Conservation (phyloP, 2,329 filamentous ascomycete genomes). For the Stemphylium beticola region DNA sequence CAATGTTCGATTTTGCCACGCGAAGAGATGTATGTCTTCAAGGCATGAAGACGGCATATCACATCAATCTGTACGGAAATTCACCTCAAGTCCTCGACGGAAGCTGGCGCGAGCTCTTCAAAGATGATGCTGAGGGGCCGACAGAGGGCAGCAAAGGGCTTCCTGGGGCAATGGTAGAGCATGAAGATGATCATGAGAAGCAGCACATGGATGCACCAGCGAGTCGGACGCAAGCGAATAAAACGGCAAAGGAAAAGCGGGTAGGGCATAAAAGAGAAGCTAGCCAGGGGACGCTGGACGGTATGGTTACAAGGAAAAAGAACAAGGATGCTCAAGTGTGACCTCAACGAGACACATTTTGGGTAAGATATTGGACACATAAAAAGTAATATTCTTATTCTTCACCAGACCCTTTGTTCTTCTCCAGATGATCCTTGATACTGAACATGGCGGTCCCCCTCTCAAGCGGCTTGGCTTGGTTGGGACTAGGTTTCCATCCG, state of each 20-base stretch:
- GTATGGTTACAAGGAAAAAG: constrained; percentile 41
- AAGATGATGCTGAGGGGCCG: constrained; percentile 54
- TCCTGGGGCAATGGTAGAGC: constrained; percentile 47
- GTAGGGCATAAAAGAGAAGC: constrained; percentile 64
- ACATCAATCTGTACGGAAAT: constrained; percentile 68
- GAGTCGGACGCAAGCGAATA: constrained; percentile 23
- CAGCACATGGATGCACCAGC: constrained; percentile 5
- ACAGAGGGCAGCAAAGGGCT: constrained; percentile 51
- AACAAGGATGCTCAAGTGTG: constrained; percentile 29
- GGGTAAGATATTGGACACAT: neutral
- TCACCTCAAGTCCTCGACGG: constrained; percentile 68
- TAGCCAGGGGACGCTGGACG: constrained; percentile 54
- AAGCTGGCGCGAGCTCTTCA: constrained; percentile 60
- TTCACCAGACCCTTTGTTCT: constrained; percentile 46
- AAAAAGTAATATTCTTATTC: constrained; percentile 3
- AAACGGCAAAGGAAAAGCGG: constrained; percentile 59
- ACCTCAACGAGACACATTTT: constrained; percentile 22
- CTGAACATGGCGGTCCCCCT: constrained; percentile 87
- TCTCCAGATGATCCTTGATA: constrained; percentile 78
- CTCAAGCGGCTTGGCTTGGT: constrained; percentile 78
- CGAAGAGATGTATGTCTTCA: constrained; percentile 67
- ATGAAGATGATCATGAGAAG: constrained; percentile 26
- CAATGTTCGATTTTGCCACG: constrained; percentile 77
- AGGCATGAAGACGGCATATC: constrained; percentile 74
- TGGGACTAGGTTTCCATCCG: constrained; percentile 87